Evolutionary conservation across 129 eudicot genomes (phyloP), one percentile per base, ranked within the genome.

Genomic region (Centella asiatica): DNA sequence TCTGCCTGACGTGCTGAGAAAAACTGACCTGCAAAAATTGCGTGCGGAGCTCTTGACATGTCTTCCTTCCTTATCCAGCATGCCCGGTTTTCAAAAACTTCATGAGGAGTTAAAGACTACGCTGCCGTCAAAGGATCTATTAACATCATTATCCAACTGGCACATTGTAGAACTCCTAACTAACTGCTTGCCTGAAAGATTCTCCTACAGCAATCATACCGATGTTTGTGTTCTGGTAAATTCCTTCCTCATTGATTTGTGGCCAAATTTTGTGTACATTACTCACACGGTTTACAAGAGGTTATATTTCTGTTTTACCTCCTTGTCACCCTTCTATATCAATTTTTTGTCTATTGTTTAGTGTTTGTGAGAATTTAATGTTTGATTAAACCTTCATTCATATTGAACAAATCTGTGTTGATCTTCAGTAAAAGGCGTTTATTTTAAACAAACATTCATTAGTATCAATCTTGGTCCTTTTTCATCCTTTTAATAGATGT

Each of bases 141-240:
- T 83, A 32, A 74, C 83, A 27, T 79, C 81, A 12, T 65, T 77
- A 22, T 85, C 95, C 15, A 81, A 74, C 67, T 85, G 95, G 97
- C 86, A 89, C 66, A 74, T 89, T 28, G 66, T 78, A n/a, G 88
- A 90, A 54, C 87, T 83, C 62, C 79, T 90, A 42, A 76, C 80
- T 2, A 83, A 90, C 70, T 90, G 95, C 61, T 74, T 90, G 66
- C 97, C 95, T 6, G 89, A 83, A 73, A 80, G 85, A 6, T 78
- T 90, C 68, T 78, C 82, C 20, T 83, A 78, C 57, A 66, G 70
- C 78, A 90, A 86, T 74, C 83, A 80, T 80, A 81, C 60, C 2
- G 60, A 55, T 55, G 15, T 2, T 29, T 55, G 40, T 27, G 40
- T 55, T 29, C 81, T 83, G 95, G 97, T 90, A 90, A 68, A 36